Evolutionary conservation across 2,329 filamentous ascomycete genomes (phyloP).

Genomic region (Triangularia verruculosa): DNA sequence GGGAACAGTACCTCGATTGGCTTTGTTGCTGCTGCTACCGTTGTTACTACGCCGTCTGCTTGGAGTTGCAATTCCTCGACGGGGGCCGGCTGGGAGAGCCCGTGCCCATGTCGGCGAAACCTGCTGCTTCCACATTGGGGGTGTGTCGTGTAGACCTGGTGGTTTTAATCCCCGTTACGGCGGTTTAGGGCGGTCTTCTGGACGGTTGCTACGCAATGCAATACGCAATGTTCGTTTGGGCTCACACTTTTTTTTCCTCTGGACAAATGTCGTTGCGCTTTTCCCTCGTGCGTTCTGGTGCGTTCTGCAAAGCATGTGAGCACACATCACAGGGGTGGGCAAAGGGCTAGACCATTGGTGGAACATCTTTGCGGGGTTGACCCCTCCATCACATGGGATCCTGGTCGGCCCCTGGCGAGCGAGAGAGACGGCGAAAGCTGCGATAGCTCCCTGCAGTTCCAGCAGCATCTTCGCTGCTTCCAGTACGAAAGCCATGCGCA

Average conservation of each 20-base stretch:
- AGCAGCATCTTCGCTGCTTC: background rate
- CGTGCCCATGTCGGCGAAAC: conserved; percentile 2
- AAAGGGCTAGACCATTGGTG: conserved; percentile 22
- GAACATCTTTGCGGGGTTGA: conserved; percentile 23
- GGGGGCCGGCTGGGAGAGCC: conserved; percentile 3
- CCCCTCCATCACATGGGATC: background rate
- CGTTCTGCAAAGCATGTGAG: conserved; percentile 14
- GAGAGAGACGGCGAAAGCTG: background rate
- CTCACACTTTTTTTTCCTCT: conserved; percentile 14
- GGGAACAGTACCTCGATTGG: conserved; percentile 6
- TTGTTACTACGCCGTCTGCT: background rate
- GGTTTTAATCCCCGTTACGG: conserved; percentile 13
- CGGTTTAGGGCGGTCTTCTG: background rate
- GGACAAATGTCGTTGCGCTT: background rate
- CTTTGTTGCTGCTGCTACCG: conserved; percentile 3
- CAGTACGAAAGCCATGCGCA: background rate
- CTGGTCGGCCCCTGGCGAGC: conserved; percentile 1
- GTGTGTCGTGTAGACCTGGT: conserved; percentile 4
- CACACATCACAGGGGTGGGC: conserved; percentile 7
- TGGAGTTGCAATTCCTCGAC: background rate
- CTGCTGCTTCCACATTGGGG: conserved; percentile 15
- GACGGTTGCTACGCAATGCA: conserved; percentile 1
- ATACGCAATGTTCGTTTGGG: conserved; percentile 18
- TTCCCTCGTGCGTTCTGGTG: background rate
- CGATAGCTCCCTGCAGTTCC: background rate